Base-by-base conservation (phyloP, 2,329 filamentous ascomycete species). In the Penicillium verrucosum region DNA sequence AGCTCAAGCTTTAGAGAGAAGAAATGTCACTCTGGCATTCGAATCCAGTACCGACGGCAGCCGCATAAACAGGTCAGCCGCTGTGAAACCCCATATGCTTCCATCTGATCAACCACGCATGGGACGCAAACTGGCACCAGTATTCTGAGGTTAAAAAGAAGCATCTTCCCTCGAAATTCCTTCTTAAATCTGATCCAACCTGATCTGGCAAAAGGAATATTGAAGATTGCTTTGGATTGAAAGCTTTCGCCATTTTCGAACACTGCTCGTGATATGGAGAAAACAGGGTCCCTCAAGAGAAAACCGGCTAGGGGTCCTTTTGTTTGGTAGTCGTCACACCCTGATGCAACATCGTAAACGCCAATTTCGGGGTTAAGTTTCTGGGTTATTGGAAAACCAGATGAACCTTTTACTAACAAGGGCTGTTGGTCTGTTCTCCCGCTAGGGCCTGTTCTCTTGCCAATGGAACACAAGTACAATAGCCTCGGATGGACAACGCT, bases 51-150 rank as follows among this genome's bases (percentile, higher is more conserved):
- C 65, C 64, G 65, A 65, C 59, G 68, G 63, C 58, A 69, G 69
- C 65, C 68, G 67, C 64, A 69, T 66, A 52, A 64, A 67, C 59
- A 67, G 65, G 67, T 72, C 69, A 73, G 70, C 70, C 70, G 69
- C 69, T 71, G 70, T 73, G 70, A 68, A 71, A 73, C 70, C 64
- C 67, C 59, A 65, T 60, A 62, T 58, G 62, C 64, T 65, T 65
- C 57, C 68, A 65, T 72, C 68, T 72, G 70, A 72, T 72, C 68
- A 67, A 68, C 66, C 65, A 62, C 58, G 67, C 67, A 69, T 68
- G 61, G 60, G 61, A 60, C 51, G 48, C 54, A 57, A 58, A 62
- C 57, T 55, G 56, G 52, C 50, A 56, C 50, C 43, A 23, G 30
- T 32, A 45, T 29, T 36, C 18, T 29, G 36, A 41, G 36, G 48